These are phyloP conservation scores for Ustilago lituana DNA, from an alignment of 1,284 basidiomycete genomes.

Conservation along the genomic window DNA sequence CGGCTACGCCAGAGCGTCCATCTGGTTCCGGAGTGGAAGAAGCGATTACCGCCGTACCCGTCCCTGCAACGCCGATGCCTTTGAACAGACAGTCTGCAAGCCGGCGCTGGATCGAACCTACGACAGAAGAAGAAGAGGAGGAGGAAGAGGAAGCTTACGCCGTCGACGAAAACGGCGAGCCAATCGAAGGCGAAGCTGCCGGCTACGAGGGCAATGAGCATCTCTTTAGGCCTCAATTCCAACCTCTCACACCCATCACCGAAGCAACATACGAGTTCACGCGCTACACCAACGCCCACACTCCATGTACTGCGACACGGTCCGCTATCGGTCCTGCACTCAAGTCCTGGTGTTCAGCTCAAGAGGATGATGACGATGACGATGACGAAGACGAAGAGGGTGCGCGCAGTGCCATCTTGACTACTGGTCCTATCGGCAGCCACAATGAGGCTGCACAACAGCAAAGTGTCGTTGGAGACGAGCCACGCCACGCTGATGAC, in stretches of 20 bases:
- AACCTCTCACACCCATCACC: slow-evolving; percentile 61
- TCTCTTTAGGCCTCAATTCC: slow-evolving; percentile 47
- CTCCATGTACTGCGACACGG: slow-evolving; percentile 45
- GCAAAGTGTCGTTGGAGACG: too few relatives aligned
- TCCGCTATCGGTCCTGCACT: slow-evolving; percentile 19
- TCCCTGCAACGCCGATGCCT: slow-evolving; percentile 46
- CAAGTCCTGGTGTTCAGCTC: slow-evolving; percentile 18
- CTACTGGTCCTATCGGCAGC: slow-evolving; percentile 18
- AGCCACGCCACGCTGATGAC: slow-evolving; percentile 23
- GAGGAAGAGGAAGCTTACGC: slow-evolving; percentile 28
- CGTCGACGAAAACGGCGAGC: slow-evolving; percentile 23
- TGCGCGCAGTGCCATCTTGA: slow-evolving; percentile 13
- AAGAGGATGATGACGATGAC: slow-evolving; percentile 19
- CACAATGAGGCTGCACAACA: too few relatives aligned
- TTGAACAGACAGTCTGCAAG: slow-evolving; percentile 29
- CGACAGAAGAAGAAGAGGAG: slow-evolving; percentile 51
- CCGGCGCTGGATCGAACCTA: slow-evolving; percentile 49
- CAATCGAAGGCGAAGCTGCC: slow-evolving; percentile 10
- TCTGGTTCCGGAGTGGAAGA: not conserved
- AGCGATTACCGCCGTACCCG: slow-evolving; percentile 1
- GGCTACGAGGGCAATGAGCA: slow-evolving; percentile 29
- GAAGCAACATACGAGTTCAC: slow-evolving; percentile 60
- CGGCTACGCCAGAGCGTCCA: slow-evolving; percentile 10
- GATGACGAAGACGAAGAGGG: slow-evolving; percentile 26
- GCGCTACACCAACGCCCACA: slow-evolving; percentile 51